These are phyloP conservation scores for Trypanosoma congolense DNA, from an alignment of 208 protist genomes.

Conservation along the genomic window DNA sequence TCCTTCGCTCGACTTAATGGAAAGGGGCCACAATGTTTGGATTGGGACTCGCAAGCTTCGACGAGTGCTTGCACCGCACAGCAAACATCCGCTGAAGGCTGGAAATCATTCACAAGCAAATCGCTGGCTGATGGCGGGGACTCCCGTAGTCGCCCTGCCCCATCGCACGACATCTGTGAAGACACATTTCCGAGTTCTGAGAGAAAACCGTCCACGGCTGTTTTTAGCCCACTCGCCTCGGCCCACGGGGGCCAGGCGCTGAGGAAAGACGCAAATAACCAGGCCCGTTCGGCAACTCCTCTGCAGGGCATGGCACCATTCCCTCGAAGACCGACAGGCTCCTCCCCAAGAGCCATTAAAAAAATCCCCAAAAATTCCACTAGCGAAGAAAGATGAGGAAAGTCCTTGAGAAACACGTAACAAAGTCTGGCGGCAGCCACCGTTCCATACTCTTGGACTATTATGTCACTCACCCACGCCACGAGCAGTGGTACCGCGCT, in stretches of 20 bases:
- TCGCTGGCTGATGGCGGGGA: neutral
- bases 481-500: neutral
- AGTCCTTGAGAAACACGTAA: neutral
- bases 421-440: neutral
- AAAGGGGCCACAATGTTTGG: slow-evolving; percentile 14
- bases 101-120: neutral
- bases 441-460: neutral
- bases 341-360: neutral
- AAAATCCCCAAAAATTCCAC: neutral
- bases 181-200: slow-evolving; percentile 6
- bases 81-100: neutral
- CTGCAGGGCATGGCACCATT: neutral
- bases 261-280: slow-evolving; percentile 20
- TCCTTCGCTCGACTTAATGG: slow-evolving; percentile 23
- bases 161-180: neutral
- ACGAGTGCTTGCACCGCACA: slow-evolving; percentile 21
- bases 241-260: slow-evolving; percentile 19
- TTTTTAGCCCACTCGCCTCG: slow-evolving; percentile 7
- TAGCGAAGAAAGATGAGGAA: neutral
- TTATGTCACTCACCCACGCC: neutral
- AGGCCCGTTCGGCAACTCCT: slow-evolving; percentile 6
- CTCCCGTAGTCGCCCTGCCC: slow-evolving; percentile 12
- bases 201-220: slow-evolving; percentile 17
- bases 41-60: slow-evolving; percentile 19
- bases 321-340: neutral